Base-by-base conservation (phyloP, 441 rosid species). In the Adansonia rubrostipa region DNA sequence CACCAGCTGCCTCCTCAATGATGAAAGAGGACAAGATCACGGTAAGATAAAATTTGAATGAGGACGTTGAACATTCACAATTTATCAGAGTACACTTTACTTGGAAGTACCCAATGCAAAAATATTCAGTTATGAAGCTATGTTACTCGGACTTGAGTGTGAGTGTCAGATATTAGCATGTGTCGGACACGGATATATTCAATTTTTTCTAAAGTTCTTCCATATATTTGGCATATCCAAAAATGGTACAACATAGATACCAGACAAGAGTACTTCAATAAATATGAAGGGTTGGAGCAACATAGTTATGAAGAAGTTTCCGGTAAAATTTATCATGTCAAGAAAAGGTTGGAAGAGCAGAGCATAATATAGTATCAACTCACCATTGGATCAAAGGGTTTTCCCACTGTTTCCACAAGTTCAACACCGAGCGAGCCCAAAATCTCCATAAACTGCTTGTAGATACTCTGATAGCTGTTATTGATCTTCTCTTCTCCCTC, bases 401-500 rank as follows among this genome's bases (percentile, higher is more conserved):
- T 88, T 58, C 98, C 96, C n/a, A 90, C 78, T 3, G 99, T 89
- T 84, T 92, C 97, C 80, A 93, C 97, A 69, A 87, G 88, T 50
- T 87, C 89, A 81, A 95, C 99, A 74, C 96, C 93, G 67, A 93
- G 93, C 2, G 97, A 89, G 20, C 78, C 82, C 7, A 95, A 79
- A 82, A 95, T 92, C 77, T 95, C 99, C 15, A 87, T 73, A 60
- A 95, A 89, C 81, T 95, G 99, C 88, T 95, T 95, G 80, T 89
- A 93, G 80, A 95, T 93, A 84, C 92, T 91, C 88, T 95, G 99
- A 69, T 95, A 95, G 89, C 98, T 93, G 68, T 83, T 89, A 50
- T 80, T 92, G 78, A 95, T 90, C 87, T 85, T 93, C 89, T 92
- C 96, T 86, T 96, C 99, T 83, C 92, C 96, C 83, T 93, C 98